Conservation (phyloP, 306 rosid species). For the Acacia acuminata region DNA sequence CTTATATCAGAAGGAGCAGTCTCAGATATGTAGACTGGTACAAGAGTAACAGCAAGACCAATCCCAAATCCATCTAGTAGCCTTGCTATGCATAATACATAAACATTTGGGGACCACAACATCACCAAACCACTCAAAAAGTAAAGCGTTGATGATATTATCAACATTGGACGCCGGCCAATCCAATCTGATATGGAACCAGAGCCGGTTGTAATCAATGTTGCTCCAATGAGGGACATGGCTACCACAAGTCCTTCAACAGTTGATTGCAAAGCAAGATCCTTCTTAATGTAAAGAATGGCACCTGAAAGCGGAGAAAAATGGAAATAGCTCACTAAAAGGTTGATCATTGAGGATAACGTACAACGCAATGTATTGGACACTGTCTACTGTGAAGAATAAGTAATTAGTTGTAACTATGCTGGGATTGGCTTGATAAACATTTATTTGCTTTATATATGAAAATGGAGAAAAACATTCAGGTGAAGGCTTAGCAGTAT, state of each 20-base stretch:
- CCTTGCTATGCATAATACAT: slow-evolving; percentile 52
- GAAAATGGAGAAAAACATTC: background rate
- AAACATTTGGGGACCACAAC: slow-evolving; percentile 67
- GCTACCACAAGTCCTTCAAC: slow-evolving; percentile 69
- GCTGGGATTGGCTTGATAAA: background rate
- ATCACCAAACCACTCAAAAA: slow-evolving; percentile 59
- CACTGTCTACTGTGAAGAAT: background rate
- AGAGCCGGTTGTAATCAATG: slow-evolving; percentile 54
- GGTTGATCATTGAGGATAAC: background rate
- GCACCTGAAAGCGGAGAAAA: slow-evolving; percentile 29
- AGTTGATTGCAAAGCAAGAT: slow-evolving; percentile 36
- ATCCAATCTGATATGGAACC: slow-evolving; percentile 56
- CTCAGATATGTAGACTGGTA: slow-evolving; percentile 61
- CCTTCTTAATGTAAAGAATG: slow-evolving; percentile 51
- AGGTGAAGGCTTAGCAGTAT: background rate
- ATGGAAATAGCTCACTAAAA: background rate
- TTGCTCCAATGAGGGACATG: slow-evolving; percentile 64
- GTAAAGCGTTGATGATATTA: slow-evolving; percentile 53
- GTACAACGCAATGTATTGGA: background rate
- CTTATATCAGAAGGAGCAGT: slow-evolving; percentile 70
- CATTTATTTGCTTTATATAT: background rate
- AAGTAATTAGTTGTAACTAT: background rate
- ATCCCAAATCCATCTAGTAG: slow-evolving; percentile 64
- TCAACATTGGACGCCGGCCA: slow-evolving; percentile 66
- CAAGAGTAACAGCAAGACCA: slow-evolving; percentile 68